These are phyloP conservation scores for Schizothecium vesticola DNA, from an alignment of 495 filamentous ascomycete genomes.

Conservation along the genomic window DNA sequence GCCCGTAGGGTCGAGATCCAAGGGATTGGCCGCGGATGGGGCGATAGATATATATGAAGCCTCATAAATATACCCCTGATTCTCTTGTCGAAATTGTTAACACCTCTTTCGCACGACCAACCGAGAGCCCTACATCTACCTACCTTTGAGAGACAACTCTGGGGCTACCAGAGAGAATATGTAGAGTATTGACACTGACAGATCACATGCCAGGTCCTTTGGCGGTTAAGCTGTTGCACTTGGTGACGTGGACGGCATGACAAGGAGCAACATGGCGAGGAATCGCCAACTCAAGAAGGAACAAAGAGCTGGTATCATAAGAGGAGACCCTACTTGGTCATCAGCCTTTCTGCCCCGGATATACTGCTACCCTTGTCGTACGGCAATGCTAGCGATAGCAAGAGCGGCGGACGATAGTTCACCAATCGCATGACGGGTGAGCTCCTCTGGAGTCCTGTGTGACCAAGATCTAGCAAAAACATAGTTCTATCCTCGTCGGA, in stretches of 20 bases:
- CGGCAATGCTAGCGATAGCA: neutral
- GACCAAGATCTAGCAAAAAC: neutral
- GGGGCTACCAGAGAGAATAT: neutral
- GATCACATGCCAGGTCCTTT: neutral
- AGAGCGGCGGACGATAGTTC: neutral
- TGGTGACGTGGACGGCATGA: neutral
- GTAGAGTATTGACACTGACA: neutral
- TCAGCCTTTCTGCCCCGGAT: neutral
- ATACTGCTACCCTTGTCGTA: neutral
- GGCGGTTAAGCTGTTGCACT: neutral
- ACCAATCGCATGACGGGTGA: neutral
- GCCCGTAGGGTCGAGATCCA: neutral
- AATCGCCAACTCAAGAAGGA: neutral
- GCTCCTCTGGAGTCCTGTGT: neutral
- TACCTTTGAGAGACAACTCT: neutral
- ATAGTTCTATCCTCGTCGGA: neutral
- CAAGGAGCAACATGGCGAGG: neutral
- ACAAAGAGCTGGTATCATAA: neutral
- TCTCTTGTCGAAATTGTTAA: neutral
- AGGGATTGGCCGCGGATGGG: neutral
- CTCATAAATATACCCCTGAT: neutral
- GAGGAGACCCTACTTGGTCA: neutral
- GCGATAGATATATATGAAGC: neutral
- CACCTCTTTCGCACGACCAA: neutral
- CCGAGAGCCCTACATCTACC: neutral